A percentile compares a stretch with the other conserved stretches of the same genome.
phyloP scores from a whole-genome alignment of 176 grass and related monocot species.

The Avena sativa region DNA sequence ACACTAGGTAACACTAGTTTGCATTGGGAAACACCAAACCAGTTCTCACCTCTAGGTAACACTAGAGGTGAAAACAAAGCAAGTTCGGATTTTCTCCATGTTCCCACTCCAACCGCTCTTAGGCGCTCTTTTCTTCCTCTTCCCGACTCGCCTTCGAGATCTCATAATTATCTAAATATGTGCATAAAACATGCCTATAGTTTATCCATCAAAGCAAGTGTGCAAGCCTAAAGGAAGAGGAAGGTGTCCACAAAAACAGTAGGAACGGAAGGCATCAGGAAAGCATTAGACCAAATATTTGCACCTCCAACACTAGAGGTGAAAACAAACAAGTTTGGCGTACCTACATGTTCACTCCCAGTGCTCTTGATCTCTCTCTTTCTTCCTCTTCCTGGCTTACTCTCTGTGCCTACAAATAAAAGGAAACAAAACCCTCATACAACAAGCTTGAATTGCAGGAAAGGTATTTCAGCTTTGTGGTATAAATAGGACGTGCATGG shows the following conservation, averaged over 20 bases:
- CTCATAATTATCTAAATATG: neutral
- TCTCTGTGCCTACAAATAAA: neutral
- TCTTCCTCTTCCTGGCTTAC: slow-evolving; percentile 47
- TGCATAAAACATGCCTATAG: neutral
- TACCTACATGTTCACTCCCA: slow-evolving; percentile 57
- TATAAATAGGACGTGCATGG: slow-evolving; percentile 25
- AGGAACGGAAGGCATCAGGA: slow-evolving; percentile 33
- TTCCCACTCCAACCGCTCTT: neutral
- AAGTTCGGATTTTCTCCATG: neutral
- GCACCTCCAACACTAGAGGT: neutral
- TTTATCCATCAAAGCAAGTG: neutral
- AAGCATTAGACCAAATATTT: slow-evolving; percentile 25
- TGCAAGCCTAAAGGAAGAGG: slow-evolving; percentile 29
- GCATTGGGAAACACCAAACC: neutral
- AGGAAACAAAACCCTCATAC: neutral
- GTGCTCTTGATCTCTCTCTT: slow-evolving; percentile 42
- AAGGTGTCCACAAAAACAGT: slow-evolving; percentile 39
- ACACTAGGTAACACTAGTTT: no score
- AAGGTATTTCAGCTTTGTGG: neutral
- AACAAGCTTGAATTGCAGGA: neutral
- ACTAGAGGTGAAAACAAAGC: neutral
- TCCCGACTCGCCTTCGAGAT: neutral
- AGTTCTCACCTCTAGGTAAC: neutral
- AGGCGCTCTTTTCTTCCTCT: slow-evolving; percentile 4
- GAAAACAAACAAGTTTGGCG: neutral